Percentiles rank a stretch among this genome's conserved stretches.
Conservation (phyloP, 441 rosid genomes). For the Syzygium syzygioides region DNA sequence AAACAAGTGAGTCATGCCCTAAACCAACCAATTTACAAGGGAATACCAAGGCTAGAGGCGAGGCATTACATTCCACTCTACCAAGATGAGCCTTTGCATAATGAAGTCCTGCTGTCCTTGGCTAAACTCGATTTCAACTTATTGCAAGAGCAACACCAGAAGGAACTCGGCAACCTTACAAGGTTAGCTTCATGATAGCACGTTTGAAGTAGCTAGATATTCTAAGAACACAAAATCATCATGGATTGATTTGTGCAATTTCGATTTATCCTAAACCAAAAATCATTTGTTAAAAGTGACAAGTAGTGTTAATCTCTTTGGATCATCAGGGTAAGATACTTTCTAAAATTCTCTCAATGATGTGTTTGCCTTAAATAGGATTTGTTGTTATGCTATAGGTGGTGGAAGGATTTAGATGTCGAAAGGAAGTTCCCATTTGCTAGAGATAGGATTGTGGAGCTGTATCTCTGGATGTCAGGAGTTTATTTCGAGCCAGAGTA, state of each 20-base stretch:
- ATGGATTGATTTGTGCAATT: rapidly evolving
- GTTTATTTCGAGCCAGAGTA: conserved; percentile 22
- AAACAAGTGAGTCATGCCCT: conserved; percentile 19
- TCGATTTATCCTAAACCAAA: not conserved
- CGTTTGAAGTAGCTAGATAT: not conserved
- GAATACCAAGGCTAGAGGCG: conserved; percentile 20
- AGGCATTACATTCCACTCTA: conserved; percentile 21
- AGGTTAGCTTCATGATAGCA: conserved; percentile 1
- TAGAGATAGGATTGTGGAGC: conserved; percentile 25
- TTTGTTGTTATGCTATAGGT: conserved; percentile 11
- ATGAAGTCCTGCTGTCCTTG: conserved; percentile 19
- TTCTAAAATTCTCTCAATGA: not conserved
- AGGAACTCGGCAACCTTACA: conserved; percentile 15
- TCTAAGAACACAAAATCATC: not conserved
- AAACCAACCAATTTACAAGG: conserved; percentile 13
- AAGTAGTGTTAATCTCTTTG: not conserved
- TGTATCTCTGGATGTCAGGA: conserved; percentile 10
- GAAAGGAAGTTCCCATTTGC: conserved; percentile 20
- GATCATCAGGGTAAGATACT: not conserved
- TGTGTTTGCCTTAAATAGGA: not conserved
- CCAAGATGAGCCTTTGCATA: conserved; percentile 15
- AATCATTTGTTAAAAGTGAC: not conserved
- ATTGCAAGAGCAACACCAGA: conserved; percentile 17
- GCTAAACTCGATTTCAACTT: conserved; percentile 28
- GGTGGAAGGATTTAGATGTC: conserved; percentile 27